Percentiles rank a stretch among this genome's conserved stretches.
Conservation (phyloP, 768 basidiomycete species). For the Sistotremastrum suecicum region DNA sequence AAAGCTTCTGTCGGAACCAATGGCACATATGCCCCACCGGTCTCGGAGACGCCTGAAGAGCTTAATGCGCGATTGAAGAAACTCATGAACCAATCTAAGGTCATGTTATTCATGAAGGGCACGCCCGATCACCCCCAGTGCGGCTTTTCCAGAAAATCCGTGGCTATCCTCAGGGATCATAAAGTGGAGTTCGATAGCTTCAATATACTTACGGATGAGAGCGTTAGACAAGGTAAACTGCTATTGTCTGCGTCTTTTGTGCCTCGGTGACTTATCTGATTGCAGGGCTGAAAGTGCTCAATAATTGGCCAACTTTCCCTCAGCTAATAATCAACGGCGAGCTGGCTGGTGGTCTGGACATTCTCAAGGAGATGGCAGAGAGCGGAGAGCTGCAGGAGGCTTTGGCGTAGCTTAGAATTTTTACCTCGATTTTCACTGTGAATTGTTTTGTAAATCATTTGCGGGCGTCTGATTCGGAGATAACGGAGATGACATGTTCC, state of each 20-base stretch:
- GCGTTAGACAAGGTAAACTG: constrained; percentile 58
- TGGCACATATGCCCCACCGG: constrained; percentile 25
- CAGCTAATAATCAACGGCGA: constrained; percentile 83
- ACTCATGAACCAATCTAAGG: constrained; percentile 67
- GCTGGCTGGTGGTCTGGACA: constrained; percentile 89
- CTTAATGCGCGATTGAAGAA: constrained; percentile 45
- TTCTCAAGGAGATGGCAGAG: constrained; percentile 78
- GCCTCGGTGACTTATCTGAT: neutral
- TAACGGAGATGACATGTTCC: too few species aligned
- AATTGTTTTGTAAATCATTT: too few species aligned
- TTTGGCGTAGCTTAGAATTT: constrained; percentile 6
- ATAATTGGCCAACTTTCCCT: constrained; percentile 86
- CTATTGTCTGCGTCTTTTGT: neutral
- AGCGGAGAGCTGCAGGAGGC: constrained; percentile 60
- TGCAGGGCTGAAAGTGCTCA: constrained; percentile 45
- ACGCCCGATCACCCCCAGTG: constrained; percentile 64
- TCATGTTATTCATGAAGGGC: constrained; percentile 91
- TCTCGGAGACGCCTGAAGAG: constrained; percentile 47
- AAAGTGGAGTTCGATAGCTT: constrained; percentile 58
- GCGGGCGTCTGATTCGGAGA: too few species aligned
- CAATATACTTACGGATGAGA: constrained; percentile 74
- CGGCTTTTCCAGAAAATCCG: constrained; percentile 72
- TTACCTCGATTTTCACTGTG: neutral
- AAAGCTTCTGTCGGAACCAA: constrained; percentile 27
- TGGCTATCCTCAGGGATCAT: constrained; percentile 48